Evolutionary conservation across 257 asterid species (phyloP).

Genomic region (Solanum bulbocastanum): DNA sequence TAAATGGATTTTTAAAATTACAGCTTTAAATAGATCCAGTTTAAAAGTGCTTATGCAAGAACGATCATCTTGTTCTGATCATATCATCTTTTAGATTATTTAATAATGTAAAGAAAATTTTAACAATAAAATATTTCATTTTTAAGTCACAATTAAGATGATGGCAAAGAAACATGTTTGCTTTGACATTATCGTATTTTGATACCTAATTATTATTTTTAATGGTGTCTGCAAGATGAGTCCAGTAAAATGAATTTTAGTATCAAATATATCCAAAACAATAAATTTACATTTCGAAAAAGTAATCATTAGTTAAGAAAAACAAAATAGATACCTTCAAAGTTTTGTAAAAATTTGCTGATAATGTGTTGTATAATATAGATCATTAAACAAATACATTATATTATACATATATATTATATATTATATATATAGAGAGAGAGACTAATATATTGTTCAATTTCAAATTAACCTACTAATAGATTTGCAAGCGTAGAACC

Average conservation of each 20-base stretch:
- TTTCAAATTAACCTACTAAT: not conserved
- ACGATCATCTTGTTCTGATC: fast-evolving
- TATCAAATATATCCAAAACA: not conserved
- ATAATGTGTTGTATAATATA: too few relatives aligned
- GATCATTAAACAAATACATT: too few relatives aligned
- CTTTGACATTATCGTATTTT: not conserved
- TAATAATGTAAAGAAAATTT: too few relatives aligned
- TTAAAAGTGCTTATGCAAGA: not conserved
- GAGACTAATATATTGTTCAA: not conserved
- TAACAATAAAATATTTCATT: too few relatives aligned
- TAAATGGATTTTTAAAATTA: too few relatives aligned
- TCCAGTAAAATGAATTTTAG: too few relatives aligned
- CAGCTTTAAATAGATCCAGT: not conserved
- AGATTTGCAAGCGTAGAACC: too few relatives aligned
- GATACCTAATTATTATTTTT: not conserved
- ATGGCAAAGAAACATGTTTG: not conserved
- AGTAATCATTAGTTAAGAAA: not conserved
- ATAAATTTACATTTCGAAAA: too few relatives aligned
- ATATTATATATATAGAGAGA: too few relatives aligned
- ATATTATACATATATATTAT: too few relatives aligned
- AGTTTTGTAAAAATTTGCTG: too few relatives aligned
- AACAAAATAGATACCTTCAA: not conserved
- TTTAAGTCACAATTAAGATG: not conserved
- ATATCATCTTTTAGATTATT: not conserved
- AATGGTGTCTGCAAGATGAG: not conserved